Base-by-base conservation (phyloP, 306 rosid genomes). In the Cicer arietinum region DNA sequence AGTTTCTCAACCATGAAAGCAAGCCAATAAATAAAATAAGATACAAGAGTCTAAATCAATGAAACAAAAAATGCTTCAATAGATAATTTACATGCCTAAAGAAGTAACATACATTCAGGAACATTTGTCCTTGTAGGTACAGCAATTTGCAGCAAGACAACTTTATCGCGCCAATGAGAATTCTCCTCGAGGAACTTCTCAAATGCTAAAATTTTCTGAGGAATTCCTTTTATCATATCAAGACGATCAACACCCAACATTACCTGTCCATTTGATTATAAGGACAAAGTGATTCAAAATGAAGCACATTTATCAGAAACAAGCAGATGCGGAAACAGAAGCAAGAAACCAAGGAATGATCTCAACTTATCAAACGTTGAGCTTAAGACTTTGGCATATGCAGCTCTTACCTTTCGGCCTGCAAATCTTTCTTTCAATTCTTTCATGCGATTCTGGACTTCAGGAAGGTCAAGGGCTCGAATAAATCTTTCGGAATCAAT, bases 221-320 rank as follows among this genome's bases (percentile, higher is more conserved):
- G 97, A 58, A 94, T 91, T 82, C 98, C 98, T 85, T 94, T 94
- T 70, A 94, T 94, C 96, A 91, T 94, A 86, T 94, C 98, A 64
- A 94, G 98, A 77, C 96, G 97, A 84, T 91, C 96, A 72, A 94
- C 95, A 3, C 98, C 98, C 85, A 91, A 64, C 93, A 94, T 94
- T 67, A 94, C 90, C 99, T 94, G 81, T 62, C 84, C 85, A 88
- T 70, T 78, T 74, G 70, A 85, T 72, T 39, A 46, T 74, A 59
- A 79, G 71, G 44, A 66, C 52, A 43, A 74, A 41, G 74, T 65
- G 78, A 79, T 64, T 81, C 56, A 67, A 78, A 78, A 73, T 58
- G 63, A 40, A 66, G 69, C 79, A 65, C 66, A 73, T 62, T 22
- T 53, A 52, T 30, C 20, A 16, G 16, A 67, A 45, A 57, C 40